These are phyloP conservation scores for Bretschneidera sinensis DNA, from an alignment of 345 rosid species.

Conservation along the genomic window DNA sequence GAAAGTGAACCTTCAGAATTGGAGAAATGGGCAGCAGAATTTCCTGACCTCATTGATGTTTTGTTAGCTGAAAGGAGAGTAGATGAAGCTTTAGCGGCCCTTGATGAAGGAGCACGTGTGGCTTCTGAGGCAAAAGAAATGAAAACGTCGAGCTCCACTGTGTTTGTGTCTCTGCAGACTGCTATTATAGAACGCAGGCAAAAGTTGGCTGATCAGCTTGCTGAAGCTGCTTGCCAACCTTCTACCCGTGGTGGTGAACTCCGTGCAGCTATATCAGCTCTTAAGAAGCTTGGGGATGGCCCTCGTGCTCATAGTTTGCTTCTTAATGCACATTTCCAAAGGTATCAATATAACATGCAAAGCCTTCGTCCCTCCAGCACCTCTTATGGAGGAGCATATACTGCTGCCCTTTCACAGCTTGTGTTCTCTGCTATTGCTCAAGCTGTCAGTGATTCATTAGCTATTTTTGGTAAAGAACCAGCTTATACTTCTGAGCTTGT, in stretches of 20 bases:
- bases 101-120: constrained; percentile 78
- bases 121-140: constrained; percentile 63
- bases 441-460: constrained; percentile 82
- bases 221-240: constrained; percentile 93
- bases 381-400: constrained; percentile 98
- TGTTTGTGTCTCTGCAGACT: constrained; percentile 49
- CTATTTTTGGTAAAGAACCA: constrained; percentile 80
- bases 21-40: constrained; percentile 84
- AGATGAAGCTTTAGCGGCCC: constrained; percentile 82
- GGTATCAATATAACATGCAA: constrained; percentile 89
- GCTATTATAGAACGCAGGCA: constrained; percentile 67
- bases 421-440: constrained; percentile 96
- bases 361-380: constrained; percentile 94
- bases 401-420: constrained; percentile 97
- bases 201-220: constrained; percentile 93
- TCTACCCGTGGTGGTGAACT: constrained; percentile 92
- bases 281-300: constrained; percentile 96
- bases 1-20: constrained; percentile 67
- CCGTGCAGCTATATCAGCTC: constrained; percentile 89
- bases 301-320: constrained; percentile 93
- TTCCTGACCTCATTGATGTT: constrained; percentile 88
- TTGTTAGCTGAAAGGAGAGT: constrained; percentile 94
- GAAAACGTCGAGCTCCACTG: constrained; percentile 39
- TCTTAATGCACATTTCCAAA: constrained; percentile 80
- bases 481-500: constrained; percentile 96